A percentile compares a stretch with the other conserved stretches of the same genome.
These are phyloP conservation scores for Metschnikowia orientalis DNA, from an alignment of 805 yeast genomes.

Conservation along the genomic window DNA sequence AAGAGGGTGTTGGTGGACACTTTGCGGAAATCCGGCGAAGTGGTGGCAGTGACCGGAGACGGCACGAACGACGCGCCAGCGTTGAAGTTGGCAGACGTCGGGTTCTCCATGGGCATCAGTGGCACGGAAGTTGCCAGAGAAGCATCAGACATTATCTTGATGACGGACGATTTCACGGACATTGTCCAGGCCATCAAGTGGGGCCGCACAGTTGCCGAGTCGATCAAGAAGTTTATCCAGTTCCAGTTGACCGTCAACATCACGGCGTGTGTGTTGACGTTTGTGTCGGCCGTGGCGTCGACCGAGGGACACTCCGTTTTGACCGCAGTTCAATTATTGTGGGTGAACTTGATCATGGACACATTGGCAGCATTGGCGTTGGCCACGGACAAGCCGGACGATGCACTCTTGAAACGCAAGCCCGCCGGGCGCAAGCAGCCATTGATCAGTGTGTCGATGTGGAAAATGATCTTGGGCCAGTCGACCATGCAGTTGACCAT, in stretches of 20 bases:
- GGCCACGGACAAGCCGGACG: slow-evolving; percentile 96
- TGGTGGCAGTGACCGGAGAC: slow-evolving; percentile 98
- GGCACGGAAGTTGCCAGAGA: slow-evolving; percentile 99
- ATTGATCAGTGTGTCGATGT: slow-evolving; percentile 85
- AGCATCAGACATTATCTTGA: slow-evolving; percentile 86
- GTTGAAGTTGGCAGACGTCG: slow-evolving; percentile 92
- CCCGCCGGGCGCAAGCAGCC: slow-evolving; percentile 82
- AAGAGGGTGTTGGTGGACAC: slow-evolving; percentile 82
- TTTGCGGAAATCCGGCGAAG: slow-evolving; percentile 75
- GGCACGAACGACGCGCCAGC: slow-evolving; percentile 99
- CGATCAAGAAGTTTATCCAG: slow-evolving; percentile 93
- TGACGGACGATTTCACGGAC: slow-evolving; percentile 92
- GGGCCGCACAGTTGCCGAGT: slow-evolving; percentile 96
- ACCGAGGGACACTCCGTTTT: slow-evolving; percentile 77
- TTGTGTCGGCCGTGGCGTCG: slow-evolving; percentile 87
- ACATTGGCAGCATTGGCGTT: slow-evolving; percentile 95
- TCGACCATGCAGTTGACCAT: slow-evolving; percentile 70
- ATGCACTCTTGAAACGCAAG: slow-evolving; percentile 65
- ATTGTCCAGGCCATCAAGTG: slow-evolving; percentile 96
- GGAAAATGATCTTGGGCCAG: slow-evolving; percentile 97
- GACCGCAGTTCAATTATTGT: slow-evolving; percentile 93
- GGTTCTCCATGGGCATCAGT: slow-evolving; percentile 96
- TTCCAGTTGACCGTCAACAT: slow-evolving; percentile 95
- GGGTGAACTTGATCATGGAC: slow-evolving; percentile 98
- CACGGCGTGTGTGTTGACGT: slow-evolving; percentile 93